These are phyloP conservation scores for Tolypocladium album DNA, from an alignment of 2,329 filamentous ascomycete species.

Conservation along the genomic window DNA sequence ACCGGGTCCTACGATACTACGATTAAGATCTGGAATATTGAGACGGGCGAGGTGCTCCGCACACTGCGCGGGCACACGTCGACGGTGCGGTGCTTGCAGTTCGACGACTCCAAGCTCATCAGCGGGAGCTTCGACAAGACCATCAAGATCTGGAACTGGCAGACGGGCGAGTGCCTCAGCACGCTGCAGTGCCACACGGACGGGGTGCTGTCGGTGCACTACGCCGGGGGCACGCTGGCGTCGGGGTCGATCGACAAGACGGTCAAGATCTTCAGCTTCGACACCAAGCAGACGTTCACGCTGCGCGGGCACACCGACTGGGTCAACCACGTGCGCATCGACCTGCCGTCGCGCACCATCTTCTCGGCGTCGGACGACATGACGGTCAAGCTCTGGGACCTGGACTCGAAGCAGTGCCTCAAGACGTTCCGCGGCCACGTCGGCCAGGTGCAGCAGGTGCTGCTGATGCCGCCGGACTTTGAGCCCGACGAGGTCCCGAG, in stretches of 20 bases:
- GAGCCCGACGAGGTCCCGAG: constrained; percentile 63
- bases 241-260: constrained; percentile 85
- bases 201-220: constrained; percentile 81
- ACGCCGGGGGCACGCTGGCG: constrained; percentile 72
- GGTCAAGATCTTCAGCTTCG: constrained; percentile 88
- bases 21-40: constrained; percentile 92
- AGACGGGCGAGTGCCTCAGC: constrained; percentile 75
- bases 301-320: constrained; percentile 83
- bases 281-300: constrained; percentile 68
- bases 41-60: constrained; percentile 76
- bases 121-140: constrained; percentile 81
- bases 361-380: constrained; percentile 92
- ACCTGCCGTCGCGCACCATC: constrained; percentile 70
- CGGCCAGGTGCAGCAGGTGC: constrained; percentile 86
- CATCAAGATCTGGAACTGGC: constrained; percentile 94
- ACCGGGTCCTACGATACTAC: constrained; percentile 93
- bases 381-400: constrained; percentile 84
- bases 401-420: constrained; percentile 74
- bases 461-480: constrained; percentile 76
- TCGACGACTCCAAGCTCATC: constrained; percentile 84
- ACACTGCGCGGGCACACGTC: constrained; percentile 74
- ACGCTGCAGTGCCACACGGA: constrained; percentile 70
- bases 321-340: constrained; percentile 92
- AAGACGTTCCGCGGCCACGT: constrained; percentile 77
- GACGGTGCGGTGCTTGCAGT: constrained; percentile 82